Evolutionary conservation across 2,329 filamentous ascomycete species (phyloP), one percentile per base, ranked within the genome.

Genomic region (Amphichorda felina): DNA sequence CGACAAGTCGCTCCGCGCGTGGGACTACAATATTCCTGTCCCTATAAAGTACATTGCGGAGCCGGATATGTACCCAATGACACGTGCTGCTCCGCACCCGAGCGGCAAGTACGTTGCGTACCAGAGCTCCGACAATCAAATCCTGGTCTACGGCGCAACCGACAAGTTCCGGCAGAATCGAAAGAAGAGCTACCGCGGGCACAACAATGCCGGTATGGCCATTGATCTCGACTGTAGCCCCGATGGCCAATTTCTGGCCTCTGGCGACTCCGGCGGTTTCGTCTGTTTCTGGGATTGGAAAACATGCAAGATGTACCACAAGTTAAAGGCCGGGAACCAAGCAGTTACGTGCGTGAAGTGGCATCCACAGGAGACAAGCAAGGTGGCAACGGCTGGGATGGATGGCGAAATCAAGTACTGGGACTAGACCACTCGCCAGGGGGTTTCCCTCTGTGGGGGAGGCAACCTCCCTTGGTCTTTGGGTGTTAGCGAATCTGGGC

Each of bases 251-350:
- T 94, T 95, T 55, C 67, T 98, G 37, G 81, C 78, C 15, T 83
- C 75, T 14, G 91, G 91, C 41, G 91, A 98, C 57, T 84, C 77
- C 35, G 86, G 75, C 13, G 91, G 93, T 25, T 95, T 75, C 50
- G 77, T 94, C 33, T 94, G 84, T 60, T 95, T 96, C 63, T 98
- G 88, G 86, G 91, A 96, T 60, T 98, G 88, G 85, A 98, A 98
- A 73, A 95, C 87, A 27, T 94, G 89, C 58, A 96, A 95, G 64
- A 89, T 98, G 87, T 94, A 86, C 61, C 86, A 94, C 62, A 96
- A 96, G 70, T 76, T 98, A 44, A 75, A 82, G 60, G 88, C 86
- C 17, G 78, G 84, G 40, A 87, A 86, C 37, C 75, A 81, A 36
- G 77, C 88, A 5, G 70, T 95, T 37, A 85, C 86, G n/a, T 84